Evolutionary conservation across 768 basidiomycete genomes (phyloP).

Genomic region (Boletus pseudopeckii): DNA sequence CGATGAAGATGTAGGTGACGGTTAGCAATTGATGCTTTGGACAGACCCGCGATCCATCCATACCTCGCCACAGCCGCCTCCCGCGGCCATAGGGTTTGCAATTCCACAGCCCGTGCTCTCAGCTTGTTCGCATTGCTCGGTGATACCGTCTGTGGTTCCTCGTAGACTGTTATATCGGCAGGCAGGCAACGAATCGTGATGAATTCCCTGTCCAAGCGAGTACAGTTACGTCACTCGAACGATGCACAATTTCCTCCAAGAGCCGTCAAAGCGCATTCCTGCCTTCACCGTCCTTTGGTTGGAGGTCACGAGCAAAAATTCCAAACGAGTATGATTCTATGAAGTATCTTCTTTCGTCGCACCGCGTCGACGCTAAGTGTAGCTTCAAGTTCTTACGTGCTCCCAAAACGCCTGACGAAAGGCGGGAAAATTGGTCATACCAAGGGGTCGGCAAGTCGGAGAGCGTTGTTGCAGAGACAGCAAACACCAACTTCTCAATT

Average conservation of each 20-base stretch:
- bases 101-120: too few relatives aligned
- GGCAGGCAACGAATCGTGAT: background rate
- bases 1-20: background rate
- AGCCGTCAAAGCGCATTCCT: background rate
- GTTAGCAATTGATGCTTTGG: background rate
- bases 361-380: background rate
- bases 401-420: background rate
- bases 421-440: too few relatives aligned
- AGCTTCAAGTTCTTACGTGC: slow-evolving; percentile 1
- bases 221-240: background rate
- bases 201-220: slow-evolving; percentile 3
- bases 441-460: too few relatives aligned
- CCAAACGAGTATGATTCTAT: slow-evolving; percentile 3
- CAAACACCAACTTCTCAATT: background rate
- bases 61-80: background rate
- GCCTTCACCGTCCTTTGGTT: background rate
- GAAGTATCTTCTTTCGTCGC: slow-evolving; percentile 1
- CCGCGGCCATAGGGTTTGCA: background rate
- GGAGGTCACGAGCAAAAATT: slow-evolving; percentile 1
- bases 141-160: background rate
- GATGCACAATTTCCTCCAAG: slow-evolving; percentile 4
- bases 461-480: background rate
- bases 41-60: background rate
- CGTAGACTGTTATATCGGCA: background rate
- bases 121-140: too few relatives aligned